Evolutionary conservation across 148 eudicot species (phyloP).

Genomic region (Rhododendron ovatum): DNA sequence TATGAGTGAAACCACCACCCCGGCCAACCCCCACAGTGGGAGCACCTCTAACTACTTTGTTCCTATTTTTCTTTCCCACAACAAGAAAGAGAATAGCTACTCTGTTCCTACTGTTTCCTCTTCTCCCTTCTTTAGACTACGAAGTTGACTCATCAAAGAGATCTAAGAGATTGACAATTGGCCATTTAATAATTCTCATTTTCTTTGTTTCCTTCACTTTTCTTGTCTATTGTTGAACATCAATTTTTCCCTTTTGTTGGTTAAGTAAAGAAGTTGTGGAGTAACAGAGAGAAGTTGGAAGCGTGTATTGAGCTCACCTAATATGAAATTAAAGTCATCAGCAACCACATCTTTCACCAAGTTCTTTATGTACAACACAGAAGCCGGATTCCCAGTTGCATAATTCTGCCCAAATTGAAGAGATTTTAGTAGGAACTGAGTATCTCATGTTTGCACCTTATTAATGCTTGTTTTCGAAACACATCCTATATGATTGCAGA

Average conservation of each 20-base stretch:
- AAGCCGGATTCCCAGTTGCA: constrained; percentile 72
- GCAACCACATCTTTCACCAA: constrained; percentile 84
- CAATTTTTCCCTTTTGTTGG: background rate
- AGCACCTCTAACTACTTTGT: no score
- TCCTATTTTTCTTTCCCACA: no score
- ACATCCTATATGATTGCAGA: background rate
- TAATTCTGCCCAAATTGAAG: constrained; percentile 55
- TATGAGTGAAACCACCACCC: no score
- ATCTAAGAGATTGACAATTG: no score
- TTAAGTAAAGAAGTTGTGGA: background rate
- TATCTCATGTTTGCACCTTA: background rate
- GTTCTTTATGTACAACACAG: constrained; percentile 80
- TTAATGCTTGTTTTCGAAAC: background rate
- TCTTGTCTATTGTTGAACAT: background rate
- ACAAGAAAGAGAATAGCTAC: no score
- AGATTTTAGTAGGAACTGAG: background rate
- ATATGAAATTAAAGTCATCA: constrained; percentile 71
- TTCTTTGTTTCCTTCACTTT: no score
- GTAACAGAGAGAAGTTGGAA: constrained; percentile 1
- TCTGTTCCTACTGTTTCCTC: no score
- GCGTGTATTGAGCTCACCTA: constrained; percentile 40
- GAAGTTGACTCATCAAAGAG: no score
- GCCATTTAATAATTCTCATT: no score
- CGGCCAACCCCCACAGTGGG: no score
- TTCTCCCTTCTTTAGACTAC: no score